phyloP scores from a whole-genome alignment of 2,329 filamentous ascomycete genomes.

The Colletotrichum caudatum region DNA sequence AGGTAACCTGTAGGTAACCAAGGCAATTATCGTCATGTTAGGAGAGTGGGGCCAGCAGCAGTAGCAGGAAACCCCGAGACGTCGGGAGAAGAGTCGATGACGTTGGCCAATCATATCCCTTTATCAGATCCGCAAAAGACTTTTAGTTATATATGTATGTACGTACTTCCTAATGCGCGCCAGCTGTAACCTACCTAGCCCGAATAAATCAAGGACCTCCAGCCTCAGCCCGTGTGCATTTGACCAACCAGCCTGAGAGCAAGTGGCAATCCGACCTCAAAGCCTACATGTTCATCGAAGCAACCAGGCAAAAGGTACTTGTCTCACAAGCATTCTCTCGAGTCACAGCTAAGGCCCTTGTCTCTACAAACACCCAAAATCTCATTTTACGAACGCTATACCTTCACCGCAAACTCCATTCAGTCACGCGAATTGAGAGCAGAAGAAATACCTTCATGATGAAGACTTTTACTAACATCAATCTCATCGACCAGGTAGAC shows the following conservation, averaged over 20 bases:
- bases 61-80: conserved; percentile 26
- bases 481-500: conserved; percentile 67
- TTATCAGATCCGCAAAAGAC: not conserved
- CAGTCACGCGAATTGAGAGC: conserved; percentile 25
- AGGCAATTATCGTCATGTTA: conserved; percentile 9
- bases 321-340: not conserved
- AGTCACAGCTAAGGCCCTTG: not conserved
- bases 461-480: conserved; percentile 56
- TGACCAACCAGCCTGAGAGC: not conserved
- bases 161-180: not conserved
- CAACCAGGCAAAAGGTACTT: not conserved
- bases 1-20: not conserved
- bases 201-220: not conserved
- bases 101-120: conserved; percentile 2
- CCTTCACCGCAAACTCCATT: not conserved
- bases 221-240: not conserved
- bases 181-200: not conserved
- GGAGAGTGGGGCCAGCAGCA: conserved; percentile 13
- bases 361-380: not conserved
- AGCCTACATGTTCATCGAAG: not conserved
- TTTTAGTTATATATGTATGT: not conserved
- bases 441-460: conserved; percentile 43
- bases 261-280: not conserved
- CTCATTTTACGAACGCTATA: conserved; percentile 6
- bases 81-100: conserved; percentile 26